phyloP scores from a whole-genome alignment of 2,329 filamentous ascomycete genomes.

The Helicocarpus griseus region DNA sequence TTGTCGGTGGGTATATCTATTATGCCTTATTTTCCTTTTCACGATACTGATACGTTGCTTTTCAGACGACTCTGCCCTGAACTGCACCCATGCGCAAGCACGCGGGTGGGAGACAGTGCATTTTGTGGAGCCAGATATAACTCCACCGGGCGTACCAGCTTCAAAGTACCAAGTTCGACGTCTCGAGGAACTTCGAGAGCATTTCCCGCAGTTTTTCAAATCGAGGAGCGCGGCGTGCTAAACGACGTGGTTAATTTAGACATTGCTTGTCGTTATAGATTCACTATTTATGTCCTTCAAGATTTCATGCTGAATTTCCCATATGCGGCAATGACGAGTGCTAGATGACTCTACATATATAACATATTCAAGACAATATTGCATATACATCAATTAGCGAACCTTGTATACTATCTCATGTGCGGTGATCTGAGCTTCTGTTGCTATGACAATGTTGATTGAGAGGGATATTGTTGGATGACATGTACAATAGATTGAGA shows the following conservation, averaged over 20 bases:
- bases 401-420: no score
- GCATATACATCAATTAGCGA: no score
- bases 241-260: no score
- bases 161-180: slow-evolving; percentile 66
- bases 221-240: slow-evolving; percentile 7
- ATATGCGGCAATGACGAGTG: no score
- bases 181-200: slow-evolving; percentile 61
- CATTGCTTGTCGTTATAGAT: no score
- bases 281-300: no score
- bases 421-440: no score
- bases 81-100: slow-evolving; percentile 65
- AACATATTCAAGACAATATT: no score
- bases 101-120: slow-evolving; percentile 83
- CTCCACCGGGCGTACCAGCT: slow-evolving; percentile 53
- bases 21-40: not conserved
- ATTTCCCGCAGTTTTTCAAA: slow-evolving; percentile 85
- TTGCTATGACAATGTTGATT: not conserved
- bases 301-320: no score
- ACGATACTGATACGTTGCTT: slow-evolving; percentile 5
- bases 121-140: slow-evolving; percentile 67
- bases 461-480: not conserved
- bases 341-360: not conserved
- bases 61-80: slow-evolving; percentile 74
- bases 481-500: not conserved
- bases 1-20: slow-evolving; percentile 61